Percentiles rank a stretch among this genome's conserved stretches.
These are phyloP conservation scores for Paradendryphiella salina DNA, from an alignment of 2,329 filamentous ascomycete species.

Conservation along the genomic window DNA sequence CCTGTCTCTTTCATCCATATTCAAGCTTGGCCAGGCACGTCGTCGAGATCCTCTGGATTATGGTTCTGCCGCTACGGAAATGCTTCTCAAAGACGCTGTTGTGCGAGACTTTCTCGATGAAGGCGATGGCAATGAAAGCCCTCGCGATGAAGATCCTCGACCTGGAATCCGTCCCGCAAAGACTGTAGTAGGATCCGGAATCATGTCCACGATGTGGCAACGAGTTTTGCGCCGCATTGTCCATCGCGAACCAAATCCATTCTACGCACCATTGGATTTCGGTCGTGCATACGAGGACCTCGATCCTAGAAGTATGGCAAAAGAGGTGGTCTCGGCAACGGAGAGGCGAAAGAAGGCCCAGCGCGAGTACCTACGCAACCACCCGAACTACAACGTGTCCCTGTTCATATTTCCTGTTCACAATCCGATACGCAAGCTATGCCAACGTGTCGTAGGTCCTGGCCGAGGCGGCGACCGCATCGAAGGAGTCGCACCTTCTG, in stretches of 20 bases:
- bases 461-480: conserved; percentile 84
- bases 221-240: conserved; percentile 61
- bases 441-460: conserved; percentile 87
- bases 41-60: conserved; percentile 86
- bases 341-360: conserved; percentile 84
- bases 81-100: conserved; percentile 94
- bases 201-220: conserved; percentile 64
- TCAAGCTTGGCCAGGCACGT: conserved; percentile 64
- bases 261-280: conserved; percentile 81
- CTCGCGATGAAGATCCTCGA: conserved; percentile 36
- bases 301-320: conserved; percentile 85
- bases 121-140: conserved; percentile 47
- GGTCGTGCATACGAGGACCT: conserved; percentile 73
- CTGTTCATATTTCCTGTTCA: conserved; percentile 81
- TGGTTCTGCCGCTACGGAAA: conserved; percentile 87
- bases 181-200: conserved; percentile 59
- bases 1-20: conserved; percentile 69
- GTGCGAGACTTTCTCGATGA: conserved; percentile 94
- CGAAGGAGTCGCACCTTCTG: conserved; percentile 87
- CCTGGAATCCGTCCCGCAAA: conserved; percentile 45
- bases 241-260: conserved; percentile 84
- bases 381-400: conserved; percentile 91
- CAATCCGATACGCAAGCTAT: conserved; percentile 78
- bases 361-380: conserved; percentile 81
- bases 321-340: conserved; percentile 82